Evolutionary conservation across 2,329 filamentous ascomycete species (phyloP), one percentile per base, ranked within the genome.

Genomic region (Alternaria brassicae): DNA sequence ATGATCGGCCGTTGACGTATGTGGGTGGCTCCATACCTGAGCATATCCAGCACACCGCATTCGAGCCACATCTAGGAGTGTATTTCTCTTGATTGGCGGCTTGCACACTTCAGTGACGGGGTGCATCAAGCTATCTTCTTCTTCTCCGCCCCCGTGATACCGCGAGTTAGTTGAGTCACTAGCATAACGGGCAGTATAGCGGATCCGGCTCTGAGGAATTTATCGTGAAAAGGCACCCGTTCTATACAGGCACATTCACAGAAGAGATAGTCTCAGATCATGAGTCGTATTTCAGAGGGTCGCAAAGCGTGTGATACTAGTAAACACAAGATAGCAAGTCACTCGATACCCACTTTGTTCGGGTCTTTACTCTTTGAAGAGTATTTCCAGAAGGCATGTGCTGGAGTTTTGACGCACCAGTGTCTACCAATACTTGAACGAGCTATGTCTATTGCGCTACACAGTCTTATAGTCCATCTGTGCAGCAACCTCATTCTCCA

Each of bases 401-500:
- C 9, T 19, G 2, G 12, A 3, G 9, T 21, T 40, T 23, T 4
- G 10, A 15, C 19, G 37, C 15, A 19, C 19, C 19, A 13, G 9
- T 13, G 12, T 10, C 12, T 15, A 32, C 12, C 12, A 32, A 13
- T 15, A 32, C 30, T 32, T 15, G 15, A 9, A 15, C 30, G 30
- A 32, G 30, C 12, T 40, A 23, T 10, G 4, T 40, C 19, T 40
- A 40, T 15, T 23, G 5, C 12, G 19, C 6, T 19, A 40, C 12
- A 8, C 13, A 5, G 12, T 7, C 37, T 12, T 23, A 23, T 23
- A 23, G 19, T 21, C 12, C 44, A 25, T 34, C 17, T 23, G 10
- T 17, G 17, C 19, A 10, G 44, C 28, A 23, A 3, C 5, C 28
- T 30, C 69, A 74, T 55, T 71, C 69, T 19, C 45, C 65, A 59